Evolutionary conservation across 371 early-diverging fungal species (phyloP).

Genomic region (Rozella allomycis): DNA sequence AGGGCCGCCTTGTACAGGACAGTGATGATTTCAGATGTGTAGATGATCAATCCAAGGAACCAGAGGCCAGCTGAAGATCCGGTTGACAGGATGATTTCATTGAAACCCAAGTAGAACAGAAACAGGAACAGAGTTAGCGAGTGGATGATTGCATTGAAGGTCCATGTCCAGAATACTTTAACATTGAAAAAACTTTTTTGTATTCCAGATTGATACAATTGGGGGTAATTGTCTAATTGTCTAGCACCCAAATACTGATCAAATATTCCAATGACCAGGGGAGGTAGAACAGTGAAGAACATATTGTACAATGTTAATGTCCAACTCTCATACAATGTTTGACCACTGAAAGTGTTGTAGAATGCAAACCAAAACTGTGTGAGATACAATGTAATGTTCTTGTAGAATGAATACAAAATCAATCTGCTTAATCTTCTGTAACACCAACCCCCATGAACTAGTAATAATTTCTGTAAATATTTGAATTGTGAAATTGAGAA

Average conservation of each 20-base stretch:
- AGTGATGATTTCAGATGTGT: slow-evolving; percentile 51
- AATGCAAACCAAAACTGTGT: slow-evolving; percentile 94
- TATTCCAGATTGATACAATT: slow-evolving; percentile 88
- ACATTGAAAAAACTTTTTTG: slow-evolving; percentile 68
- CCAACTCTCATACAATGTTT: slow-evolving; percentile 83
- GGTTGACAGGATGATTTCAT: slow-evolving; percentile 1
- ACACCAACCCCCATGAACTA: slow-evolving; percentile 85
- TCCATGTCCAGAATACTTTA: slow-evolving; percentile 80
- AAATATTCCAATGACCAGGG: slow-evolving; percentile 70
- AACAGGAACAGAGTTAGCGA: slow-evolving; percentile 27
- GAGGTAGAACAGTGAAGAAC: slow-evolving; percentile 68
- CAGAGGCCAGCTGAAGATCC: slow-evolving; percentile 37
- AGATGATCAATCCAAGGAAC: slow-evolving; percentile 51
- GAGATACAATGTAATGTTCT: slow-evolving; percentile 75
- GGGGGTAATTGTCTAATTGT: slow-evolving; percentile 83
- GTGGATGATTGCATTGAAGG: slow-evolving; percentile 78
- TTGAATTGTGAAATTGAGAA: slow-evolving; percentile 87
- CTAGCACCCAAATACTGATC: slow-evolving; percentile 78
- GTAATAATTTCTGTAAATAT: slow-evolving; percentile 56
- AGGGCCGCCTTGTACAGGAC: slow-evolving; percentile 61
- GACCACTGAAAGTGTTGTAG: slow-evolving; percentile 72
- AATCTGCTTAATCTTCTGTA: slow-evolving; percentile 69
- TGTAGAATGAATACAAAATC: slow-evolving; percentile 15
- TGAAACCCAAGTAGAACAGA: slow-evolving; percentile 7
- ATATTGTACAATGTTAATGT: slow-evolving; percentile 75